Conservation (phyloP, 495 filamentous ascomycete species). For the Aspergillus homomorphus region DNA sequence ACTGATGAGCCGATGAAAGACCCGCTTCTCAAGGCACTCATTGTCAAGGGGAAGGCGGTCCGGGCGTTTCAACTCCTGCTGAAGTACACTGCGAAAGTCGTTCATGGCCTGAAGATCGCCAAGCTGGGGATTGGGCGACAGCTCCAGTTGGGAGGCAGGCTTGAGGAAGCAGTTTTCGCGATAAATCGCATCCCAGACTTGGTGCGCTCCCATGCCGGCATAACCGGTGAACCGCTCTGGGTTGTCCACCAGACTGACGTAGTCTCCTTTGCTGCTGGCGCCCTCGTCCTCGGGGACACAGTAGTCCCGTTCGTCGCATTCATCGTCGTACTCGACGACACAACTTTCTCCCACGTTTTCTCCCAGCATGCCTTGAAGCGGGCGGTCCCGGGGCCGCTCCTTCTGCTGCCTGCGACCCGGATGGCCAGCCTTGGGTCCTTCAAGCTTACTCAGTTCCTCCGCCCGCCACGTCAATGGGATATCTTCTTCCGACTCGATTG, state of each 20-base stretch:
- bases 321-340: constrained; percentile 95
- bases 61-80: constrained; percentile 65
- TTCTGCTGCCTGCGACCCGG: constrained; percentile 69
- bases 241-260: constrained; percentile 90
- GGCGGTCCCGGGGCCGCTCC: constrained; percentile 62
- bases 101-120: constrained; percentile 63
- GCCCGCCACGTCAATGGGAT: constrained; percentile 89
- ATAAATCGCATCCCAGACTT: constrained; percentile 97
- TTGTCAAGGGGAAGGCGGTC: constrained; percentile 73
- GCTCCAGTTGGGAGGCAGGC: constrained; percentile 44
- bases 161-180: constrained; percentile 95
- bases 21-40: constrained; percentile 93
- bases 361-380: constrained; percentile 78
- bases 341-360: constrained; percentile 90
- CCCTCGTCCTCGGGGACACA: constrained; percentile 95
- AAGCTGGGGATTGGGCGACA: constrained; percentile 25
- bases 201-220: constrained; percentile 71
- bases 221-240: constrained; percentile 96
- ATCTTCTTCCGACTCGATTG: constrained; percentile 90
- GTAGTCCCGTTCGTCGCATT: constrained; percentile 96
- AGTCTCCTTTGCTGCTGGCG: constrained; percentile 83
- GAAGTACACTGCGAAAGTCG: constrained; percentile 79
- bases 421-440: constrained; percentile 87
- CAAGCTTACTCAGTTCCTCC: constrained; percentile 86
- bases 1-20: constrained; percentile 90